A percentile compares a stretch with the other conserved stretches of the same genome.
Evolutionary conservation across 495 filamentous ascomycete genomes (phyloP).

Genomic region (Aspergillus incahuasiensis): DNA sequence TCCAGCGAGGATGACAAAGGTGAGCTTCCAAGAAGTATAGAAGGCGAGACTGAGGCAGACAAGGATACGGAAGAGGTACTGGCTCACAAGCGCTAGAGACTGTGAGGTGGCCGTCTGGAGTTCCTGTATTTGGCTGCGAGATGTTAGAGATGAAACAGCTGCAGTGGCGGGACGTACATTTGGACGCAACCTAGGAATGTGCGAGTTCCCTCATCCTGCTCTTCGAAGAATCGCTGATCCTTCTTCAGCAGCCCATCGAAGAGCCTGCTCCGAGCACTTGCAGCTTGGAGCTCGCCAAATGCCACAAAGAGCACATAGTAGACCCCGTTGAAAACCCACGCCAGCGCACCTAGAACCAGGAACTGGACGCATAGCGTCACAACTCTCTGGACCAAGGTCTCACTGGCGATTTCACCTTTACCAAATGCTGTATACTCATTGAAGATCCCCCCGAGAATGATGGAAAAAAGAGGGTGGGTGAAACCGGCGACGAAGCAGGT

Average conservation of each 20-base stretch:
- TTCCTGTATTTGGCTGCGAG: conserved; percentile 69
- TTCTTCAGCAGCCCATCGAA: conserved; percentile 66
- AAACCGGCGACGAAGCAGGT: conserved; percentile 54
- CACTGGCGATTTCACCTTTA: conserved; percentile 41
- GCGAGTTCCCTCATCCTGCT: conserved; percentile 62
- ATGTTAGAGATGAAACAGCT: conserved; percentile 3
- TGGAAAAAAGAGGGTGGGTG: conserved; percentile 40
- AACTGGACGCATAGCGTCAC: conserved; percentile 56
- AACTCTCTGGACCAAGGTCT: conserved; percentile 51
- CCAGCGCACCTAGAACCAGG: conserved; percentile 52
- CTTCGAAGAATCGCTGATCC: conserved; percentile 82
- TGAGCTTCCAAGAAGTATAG: conserved; percentile 77
- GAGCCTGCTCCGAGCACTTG: conserved; percentile 54
- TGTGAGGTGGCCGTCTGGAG: conserved; percentile 76
- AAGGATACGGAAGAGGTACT: conserved; percentile 55
- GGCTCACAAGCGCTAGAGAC: conserved; percentile 64
- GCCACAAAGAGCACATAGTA: conserved; percentile 66
- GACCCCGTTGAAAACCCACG: conserved; percentile 60
- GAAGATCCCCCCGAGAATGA: conserved; percentile 75
- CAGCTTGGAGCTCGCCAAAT: conserved; percentile 78
- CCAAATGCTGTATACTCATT: conserved; percentile 64
- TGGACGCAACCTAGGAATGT: conserved; percentile 67
- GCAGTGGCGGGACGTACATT: conserved; percentile 52
- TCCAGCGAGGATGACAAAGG: conserved; percentile 72
- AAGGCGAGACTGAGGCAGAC: conserved; percentile 67